A percentile compares a stretch with the other conserved stretches of the same genome.
Conservation (phyloP, 768 basidiomycete species). For the Boletus vermiculosoides region DNA sequence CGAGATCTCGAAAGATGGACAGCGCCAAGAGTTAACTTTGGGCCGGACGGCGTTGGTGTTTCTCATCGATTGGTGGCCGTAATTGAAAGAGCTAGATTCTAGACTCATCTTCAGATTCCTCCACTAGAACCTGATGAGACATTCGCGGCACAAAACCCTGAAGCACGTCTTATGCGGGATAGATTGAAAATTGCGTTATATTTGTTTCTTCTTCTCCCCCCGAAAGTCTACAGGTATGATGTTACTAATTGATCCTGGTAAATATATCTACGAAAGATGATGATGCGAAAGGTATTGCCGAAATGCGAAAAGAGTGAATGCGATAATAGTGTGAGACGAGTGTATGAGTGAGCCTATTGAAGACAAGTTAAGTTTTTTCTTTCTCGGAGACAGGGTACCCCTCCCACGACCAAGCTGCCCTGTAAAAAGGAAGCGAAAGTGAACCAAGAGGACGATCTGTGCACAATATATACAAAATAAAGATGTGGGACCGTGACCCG, state of each 20-base stretch:
- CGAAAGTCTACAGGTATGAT: conserved; percentile 25
- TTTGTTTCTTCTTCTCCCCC: conserved; percentile 15
- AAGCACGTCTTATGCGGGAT: neutral
- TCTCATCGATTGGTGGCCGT: too few species aligned
- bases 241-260: conserved; percentile 22
- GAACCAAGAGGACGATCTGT: neutral
- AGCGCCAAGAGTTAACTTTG: too few species aligned
- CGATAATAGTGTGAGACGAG: neutral
- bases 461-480: conserved; percentile 26
- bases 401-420: conserved; percentile 10
- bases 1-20: too few species aligned
- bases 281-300: conserved; percentile 10
- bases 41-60: too few species aligned
- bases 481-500: conserved; percentile 1
- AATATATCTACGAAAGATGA: conserved; percentile 18
- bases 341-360: neutral
- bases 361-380: neutral
- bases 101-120: too few species aligned
- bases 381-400: neutral
- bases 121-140: too few species aligned
- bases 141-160: neutral
- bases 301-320: conserved; percentile 5
- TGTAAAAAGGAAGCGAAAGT: neutral
- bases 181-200: conserved; percentile 3
- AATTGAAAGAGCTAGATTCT: too few species aligned